phyloP scores from a whole-genome alignment of 1,139 yeast species.

The Lodderomyces beijingensis region DNA sequence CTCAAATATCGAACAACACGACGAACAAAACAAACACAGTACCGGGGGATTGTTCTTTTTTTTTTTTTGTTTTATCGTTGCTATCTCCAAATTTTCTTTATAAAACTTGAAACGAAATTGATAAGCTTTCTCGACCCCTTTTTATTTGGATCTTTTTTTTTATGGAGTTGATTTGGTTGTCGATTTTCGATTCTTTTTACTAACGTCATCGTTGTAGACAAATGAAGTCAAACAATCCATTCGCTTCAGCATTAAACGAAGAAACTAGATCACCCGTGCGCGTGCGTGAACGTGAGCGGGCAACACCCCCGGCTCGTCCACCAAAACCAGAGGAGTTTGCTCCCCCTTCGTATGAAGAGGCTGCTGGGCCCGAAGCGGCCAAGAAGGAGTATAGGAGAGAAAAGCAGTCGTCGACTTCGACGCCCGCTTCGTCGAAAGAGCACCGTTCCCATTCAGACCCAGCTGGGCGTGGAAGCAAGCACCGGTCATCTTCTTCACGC shows the following conservation, averaged over 20 bases:
- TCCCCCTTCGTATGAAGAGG: constrained; percentile 68
- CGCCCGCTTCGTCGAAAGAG: constrained; percentile 5
- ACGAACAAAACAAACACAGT: too few species aligned
- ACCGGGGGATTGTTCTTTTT: too few species aligned
- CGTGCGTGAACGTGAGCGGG: neutral
- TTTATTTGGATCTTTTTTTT: too few species aligned
- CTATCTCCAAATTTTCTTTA: too few species aligned
- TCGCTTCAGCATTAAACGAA: constrained; percentile 44
- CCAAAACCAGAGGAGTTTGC: constrained; percentile 28
- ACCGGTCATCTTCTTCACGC: constrained; percentile 10
- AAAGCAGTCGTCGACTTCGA: constrained; percentile 22
- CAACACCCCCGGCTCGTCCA: constrained; percentile 28
- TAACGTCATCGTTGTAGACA: too few species aligned
- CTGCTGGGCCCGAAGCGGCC: constrained; percentile 46
- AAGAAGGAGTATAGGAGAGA: constrained; percentile 50
- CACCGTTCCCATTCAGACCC: constrained; percentile 2
- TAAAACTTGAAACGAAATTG: too few species aligned
- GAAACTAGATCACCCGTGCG: constrained; percentile 15
- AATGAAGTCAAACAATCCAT: constrained; percentile 56
- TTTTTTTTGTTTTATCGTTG: too few species aligned
- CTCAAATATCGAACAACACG: too few species aligned
- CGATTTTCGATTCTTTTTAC: too few species aligned
- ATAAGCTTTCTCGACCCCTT: too few species aligned
- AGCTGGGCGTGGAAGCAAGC: constrained; percentile 2
- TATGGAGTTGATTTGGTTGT: too few species aligned